Base-by-base conservation (phyloP, 257 asterid species). In the Hygrophila difformis region DNA sequence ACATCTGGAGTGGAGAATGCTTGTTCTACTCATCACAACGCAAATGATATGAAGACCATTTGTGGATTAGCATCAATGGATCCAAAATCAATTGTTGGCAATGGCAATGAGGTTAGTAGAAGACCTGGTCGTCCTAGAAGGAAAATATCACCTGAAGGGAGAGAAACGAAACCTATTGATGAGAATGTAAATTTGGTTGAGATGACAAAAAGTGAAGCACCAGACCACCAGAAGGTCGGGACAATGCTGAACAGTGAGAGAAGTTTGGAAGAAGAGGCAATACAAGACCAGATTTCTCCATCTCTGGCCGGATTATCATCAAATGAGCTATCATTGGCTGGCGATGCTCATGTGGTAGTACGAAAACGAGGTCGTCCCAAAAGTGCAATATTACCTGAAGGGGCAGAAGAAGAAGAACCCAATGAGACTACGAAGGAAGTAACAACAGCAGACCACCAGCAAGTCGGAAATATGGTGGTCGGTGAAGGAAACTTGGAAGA, bases 111-210 rank as follows among this genome's bases (percentile, higher is more conserved):
- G 6, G 17, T 28, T 13, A 8, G 19, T 18, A 50, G 74, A 53
- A 26, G 64, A 41, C 66, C 73, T 40, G 48, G 39, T 15, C 63
- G 71, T 37, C 22, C 55, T 55, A 55, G 18, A 41, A 63, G 8
- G 14, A 22, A 45, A 6, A 12, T 1, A 11, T 24, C n/a, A 18
- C 48, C 28, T 5, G 12, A 2, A 12, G 46, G 13, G 34, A 56
- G 12, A 13, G 19, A 39, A 31, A 15, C 8, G 16, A 37, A 9
- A 47, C 43, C 42, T 40, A 14, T 5, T 33, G 38, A 14, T 12
- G 54, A 44, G 50, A 53, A 48, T 39, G 34, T 54, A 2, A 49
- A 52, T 21, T 22, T 38, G 42, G 49, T 6, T 34, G 64, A 45
- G 28, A 39, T 9, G 31, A 53, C 46, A 14, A 36, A 19, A 12